phyloP scores from a whole-genome alignment of 345 rosid species.

The Sisymbrium irio region DNA sequence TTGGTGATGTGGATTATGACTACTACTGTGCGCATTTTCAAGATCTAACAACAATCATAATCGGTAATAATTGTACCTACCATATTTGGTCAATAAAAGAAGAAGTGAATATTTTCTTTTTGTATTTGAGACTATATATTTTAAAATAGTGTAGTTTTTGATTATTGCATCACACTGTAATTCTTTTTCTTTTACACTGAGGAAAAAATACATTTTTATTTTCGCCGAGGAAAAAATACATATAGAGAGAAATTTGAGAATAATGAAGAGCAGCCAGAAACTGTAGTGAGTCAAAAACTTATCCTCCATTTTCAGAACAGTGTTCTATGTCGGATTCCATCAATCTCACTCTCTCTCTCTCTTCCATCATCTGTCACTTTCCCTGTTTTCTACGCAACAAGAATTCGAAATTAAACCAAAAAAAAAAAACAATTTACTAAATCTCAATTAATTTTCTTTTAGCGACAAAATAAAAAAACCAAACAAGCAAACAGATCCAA shows the following conservation, averaged over 20 bases:
- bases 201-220: too few species aligned
- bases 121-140: background rate
- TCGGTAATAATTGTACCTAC: conserved; percentile 24
- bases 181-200: background rate
- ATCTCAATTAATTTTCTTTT: background rate
- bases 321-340: conserved; percentile 57
- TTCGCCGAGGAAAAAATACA: too few species aligned
- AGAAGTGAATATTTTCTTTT: background rate
- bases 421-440: conserved; percentile 14
- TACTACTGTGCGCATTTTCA: conserved; percentile 12
- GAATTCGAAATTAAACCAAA: conserved; percentile 37
- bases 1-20: background rate
- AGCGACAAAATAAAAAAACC: conserved; percentile 13
- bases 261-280: conserved; percentile 20
- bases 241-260: background rate
- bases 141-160: background rate
- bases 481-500: conserved; percentile 31
- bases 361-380: conserved; percentile 51
- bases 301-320: conserved; percentile 40
- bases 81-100: conserved; percentile 9
- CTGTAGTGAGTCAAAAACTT: conserved; percentile 46
- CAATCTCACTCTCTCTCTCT: conserved; percentile 20
- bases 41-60: conserved; percentile 15
- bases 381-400: conserved; percentile 48
- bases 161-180: background rate